These are phyloP conservation scores for Pyricularia grisea DNA, from an alignment of 2,329 filamentous ascomycete species.

Conservation along the genomic window DNA sequence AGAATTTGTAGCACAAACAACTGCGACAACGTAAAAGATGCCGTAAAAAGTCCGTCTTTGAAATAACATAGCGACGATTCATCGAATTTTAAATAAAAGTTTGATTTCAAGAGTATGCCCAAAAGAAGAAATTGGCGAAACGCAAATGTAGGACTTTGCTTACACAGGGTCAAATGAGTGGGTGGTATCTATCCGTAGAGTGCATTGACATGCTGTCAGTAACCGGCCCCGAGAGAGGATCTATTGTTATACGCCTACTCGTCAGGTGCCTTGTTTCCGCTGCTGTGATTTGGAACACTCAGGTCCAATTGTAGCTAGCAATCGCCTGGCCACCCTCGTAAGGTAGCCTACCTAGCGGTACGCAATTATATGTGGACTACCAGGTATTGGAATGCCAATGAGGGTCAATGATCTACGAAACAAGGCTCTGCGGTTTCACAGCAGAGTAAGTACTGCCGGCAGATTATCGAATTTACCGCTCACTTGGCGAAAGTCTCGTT, in stretches of 20 bases:
- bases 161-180: neutral
- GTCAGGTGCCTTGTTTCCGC: neutral
- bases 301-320: neutral
- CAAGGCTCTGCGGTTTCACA: neutral
- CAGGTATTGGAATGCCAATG: neutral
- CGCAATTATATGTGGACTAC: neutral
- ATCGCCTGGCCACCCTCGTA: neutral
- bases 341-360: neutral
- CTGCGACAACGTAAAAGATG: neutral
- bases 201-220: too few relatives aligned
- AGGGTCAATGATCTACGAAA: neutral
- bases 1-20: neutral
- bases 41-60: neutral
- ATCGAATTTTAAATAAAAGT: neutral
- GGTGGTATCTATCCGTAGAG: too few relatives aligned
- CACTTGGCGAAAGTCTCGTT: neutral
- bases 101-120: neutral
- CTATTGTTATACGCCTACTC: too few relatives aligned
- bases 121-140: neutral
- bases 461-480: neutral
- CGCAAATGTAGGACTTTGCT: neutral
- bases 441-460: neutral
- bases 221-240: too few relatives aligned
- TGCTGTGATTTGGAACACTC: neutral
- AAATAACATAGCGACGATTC: neutral